Conservation (phyloP, 495 filamentous ascomycete genomes). For the Margaritispora aquatica region DNA sequence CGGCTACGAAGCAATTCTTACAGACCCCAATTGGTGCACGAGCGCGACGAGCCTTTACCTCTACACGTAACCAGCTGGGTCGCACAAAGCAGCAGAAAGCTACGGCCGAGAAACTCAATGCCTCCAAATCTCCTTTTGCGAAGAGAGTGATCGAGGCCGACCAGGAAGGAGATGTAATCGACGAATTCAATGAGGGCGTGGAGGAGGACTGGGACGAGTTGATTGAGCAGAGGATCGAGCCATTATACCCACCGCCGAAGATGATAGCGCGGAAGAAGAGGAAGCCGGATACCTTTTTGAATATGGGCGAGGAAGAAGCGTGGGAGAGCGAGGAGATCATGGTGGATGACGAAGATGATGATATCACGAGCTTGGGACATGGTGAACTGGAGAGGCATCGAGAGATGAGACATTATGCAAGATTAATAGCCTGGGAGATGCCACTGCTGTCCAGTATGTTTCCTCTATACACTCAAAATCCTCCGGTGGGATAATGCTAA, state of each 20-base stretch:
- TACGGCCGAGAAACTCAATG: neutral
- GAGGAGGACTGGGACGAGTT: neutral
- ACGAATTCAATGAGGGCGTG: conserved; percentile 11
- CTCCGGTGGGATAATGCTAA: neutral
- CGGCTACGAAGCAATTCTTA: conserved; percentile 18
- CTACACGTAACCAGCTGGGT: conserved; percentile 27
- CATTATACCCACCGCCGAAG: neutral
- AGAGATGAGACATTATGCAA: conserved; percentile 81
- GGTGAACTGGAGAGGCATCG: conserved; percentile 83
- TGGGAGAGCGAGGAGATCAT: conserved; percentile 44
- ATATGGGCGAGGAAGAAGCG: conserved; percentile 31
- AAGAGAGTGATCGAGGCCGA: neutral
- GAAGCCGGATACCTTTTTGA: conserved; percentile 40
- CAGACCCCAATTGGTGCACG: conserved; percentile 24
- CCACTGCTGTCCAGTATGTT: conserved; percentile 76
- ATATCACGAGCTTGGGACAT: conserved; percentile 75
- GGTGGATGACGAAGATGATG: conserved; percentile 66
- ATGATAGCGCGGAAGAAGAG: conserved; percentile 28
- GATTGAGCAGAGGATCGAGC: conserved; percentile 7
- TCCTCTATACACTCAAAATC: neutral
- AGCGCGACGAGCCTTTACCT: conserved; percentile 31
- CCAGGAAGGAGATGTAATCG: neutral
- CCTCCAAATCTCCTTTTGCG: neutral
- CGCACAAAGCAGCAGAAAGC: conserved; percentile 1
- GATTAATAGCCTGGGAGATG: conserved; percentile 94